Conservation (phyloP, 768 basidiomycete genomes). For the Sporobolomyces pararoseus region DNA sequence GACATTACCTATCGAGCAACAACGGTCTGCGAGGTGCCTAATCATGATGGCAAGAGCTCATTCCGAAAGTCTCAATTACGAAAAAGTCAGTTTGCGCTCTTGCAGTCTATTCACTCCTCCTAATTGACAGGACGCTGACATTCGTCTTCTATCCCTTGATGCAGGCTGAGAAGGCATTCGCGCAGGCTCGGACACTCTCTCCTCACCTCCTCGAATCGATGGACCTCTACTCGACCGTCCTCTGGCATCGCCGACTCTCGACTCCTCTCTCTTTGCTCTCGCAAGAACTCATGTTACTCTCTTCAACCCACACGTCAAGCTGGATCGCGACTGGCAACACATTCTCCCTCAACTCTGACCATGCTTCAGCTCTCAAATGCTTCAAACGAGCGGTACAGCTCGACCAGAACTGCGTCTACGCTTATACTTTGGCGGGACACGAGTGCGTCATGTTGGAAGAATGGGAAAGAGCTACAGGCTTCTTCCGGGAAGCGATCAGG, state of each 20-base stretch:
- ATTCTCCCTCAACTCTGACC: slow-evolving; percentile 91
- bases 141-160: too few relatives aligned
- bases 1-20: slow-evolving; percentile 67
- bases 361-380: slow-evolving; percentile 85
- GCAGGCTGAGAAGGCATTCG: slow-evolving; percentile 86
- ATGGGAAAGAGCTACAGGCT: slow-evolving; percentile 81
- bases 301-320: slow-evolving; percentile 74
- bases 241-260: slow-evolving; percentile 87
- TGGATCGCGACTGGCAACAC: slow-evolving; percentile 97
- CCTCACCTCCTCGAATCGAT: slow-evolving; percentile 88
- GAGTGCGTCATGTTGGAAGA: slow-evolving; percentile 90
- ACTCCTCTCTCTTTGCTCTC: slow-evolving; percentile 85
- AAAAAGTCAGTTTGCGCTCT: slow-evolving; percentile 61
- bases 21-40: slow-evolving; percentile 70
- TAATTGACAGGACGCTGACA: too few relatives aligned
- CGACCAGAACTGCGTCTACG: slow-evolving; percentile 61
- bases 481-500: slow-evolving; percentile 86
- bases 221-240: slow-evolving; percentile 91
- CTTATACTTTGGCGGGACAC: slow-evolving; percentile 92
- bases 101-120: neutral
- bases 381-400: slow-evolving; percentile 86
- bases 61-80: slow-evolving; percentile 85
- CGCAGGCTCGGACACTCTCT: slow-evolving; percentile 70
- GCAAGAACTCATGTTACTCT: slow-evolving; percentile 80
- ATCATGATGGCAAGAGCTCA: slow-evolving; percentile 79